Conservation (phyloP, 441 rosid species). For the Kokia cookei region DNA sequence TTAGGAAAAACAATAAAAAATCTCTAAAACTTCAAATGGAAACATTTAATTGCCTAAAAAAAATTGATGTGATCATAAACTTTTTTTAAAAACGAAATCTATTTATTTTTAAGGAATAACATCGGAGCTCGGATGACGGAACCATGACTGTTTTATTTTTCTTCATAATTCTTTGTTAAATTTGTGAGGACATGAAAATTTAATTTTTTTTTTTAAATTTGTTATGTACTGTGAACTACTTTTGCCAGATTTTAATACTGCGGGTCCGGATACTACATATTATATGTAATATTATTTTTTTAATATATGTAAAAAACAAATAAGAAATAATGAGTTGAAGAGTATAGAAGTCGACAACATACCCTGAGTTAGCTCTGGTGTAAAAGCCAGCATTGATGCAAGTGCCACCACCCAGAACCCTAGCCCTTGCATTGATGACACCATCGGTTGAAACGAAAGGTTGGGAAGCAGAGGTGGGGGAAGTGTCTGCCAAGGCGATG, state of each 20-base stretch:
- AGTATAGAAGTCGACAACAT: conserved; percentile 10
- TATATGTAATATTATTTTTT: neutral
- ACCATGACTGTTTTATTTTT: too few species aligned
- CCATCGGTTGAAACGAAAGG: conserved; percentile 79
- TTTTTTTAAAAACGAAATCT: too few species aligned
- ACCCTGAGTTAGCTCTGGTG: conserved; percentile 71
- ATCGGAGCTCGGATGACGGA: too few species aligned
- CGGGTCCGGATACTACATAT: too few species aligned
- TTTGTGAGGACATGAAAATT: too few species aligned
- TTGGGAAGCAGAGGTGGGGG: conserved; percentile 73
- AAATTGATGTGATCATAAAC: too few species aligned
- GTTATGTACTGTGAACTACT: neutral
- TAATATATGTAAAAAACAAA: neutral
- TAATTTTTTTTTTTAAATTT: neutral
- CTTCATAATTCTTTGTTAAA: too few species aligned
- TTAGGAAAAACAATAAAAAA: too few species aligned
- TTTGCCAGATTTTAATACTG: neutral
- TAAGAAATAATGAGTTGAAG: neutral
- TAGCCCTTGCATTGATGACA: conserved; percentile 72
- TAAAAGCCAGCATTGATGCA: conserved; percentile 93
- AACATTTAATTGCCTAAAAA: too few species aligned
- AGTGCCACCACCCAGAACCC: conserved; percentile 87
- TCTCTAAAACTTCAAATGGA: too few species aligned
- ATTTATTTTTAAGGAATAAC: too few species aligned
- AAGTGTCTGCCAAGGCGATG: conserved; percentile 61